Conservation (phyloP, 106 monocot species). For the Amphibolis antarctica region DNA sequence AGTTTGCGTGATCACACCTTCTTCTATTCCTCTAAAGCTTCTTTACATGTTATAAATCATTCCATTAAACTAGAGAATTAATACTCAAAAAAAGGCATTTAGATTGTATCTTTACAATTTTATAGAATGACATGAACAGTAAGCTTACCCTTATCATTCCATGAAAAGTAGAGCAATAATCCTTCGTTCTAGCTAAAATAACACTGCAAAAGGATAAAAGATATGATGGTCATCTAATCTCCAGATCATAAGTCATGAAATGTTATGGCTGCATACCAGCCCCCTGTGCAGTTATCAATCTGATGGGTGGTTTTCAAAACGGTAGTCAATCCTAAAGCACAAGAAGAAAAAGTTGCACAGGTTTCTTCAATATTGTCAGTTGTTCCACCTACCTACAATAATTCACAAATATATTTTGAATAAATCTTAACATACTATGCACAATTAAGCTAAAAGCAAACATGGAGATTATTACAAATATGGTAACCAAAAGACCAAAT, state of each 20-base stretch:
- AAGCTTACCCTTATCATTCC: conserved; percentile 81
- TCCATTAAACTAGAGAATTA: no score
- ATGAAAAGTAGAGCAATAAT: conserved; percentile 92
- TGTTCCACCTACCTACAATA: conserved; percentile 81
- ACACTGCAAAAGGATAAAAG: conserved; percentile 46
- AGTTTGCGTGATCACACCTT: no score
- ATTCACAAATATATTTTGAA: not conserved
- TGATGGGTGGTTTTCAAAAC: conserved; percentile 86
- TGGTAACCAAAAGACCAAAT: no score
- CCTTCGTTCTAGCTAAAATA: conserved; percentile 72
- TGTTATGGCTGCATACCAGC: conserved; percentile 54
- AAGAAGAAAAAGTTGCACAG: conserved; percentile 87
- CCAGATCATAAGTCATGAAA: not conserved
- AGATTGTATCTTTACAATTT: not conserved
- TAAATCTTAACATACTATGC: not conserved
- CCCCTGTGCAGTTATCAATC: conserved; percentile 95
- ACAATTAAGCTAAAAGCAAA: no score
- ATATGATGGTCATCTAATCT: not conserved
- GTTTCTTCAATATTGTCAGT: conserved; percentile 94
- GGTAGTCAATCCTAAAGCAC: conserved; percentile 61
- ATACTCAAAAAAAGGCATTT: not conserved
- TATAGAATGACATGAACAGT: not conserved
- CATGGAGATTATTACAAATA: no score
- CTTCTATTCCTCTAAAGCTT: no score
- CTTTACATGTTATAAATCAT: no score